Evolutionary conservation across 345 rosid species (phyloP).

Genomic region (Tarenaya hassleriana): DNA sequence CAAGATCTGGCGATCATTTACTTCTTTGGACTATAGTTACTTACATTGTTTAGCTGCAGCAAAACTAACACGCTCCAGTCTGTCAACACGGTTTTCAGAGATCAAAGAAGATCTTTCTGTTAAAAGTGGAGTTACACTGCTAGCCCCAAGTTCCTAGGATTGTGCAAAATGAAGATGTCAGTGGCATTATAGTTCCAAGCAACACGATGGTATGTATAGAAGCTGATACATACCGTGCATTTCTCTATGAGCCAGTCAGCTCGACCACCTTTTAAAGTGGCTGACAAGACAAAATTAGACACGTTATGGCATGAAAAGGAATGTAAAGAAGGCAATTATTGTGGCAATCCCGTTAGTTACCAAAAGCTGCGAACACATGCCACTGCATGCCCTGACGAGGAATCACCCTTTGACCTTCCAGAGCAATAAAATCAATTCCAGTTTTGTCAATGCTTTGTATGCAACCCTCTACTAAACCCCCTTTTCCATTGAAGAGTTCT

Average conservation of each 20-base stretch:
- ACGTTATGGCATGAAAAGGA: not conserved
- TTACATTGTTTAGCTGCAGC: conserved; percentile 90
- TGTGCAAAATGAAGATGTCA: conserved; percentile 5
- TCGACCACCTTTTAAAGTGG: conserved; percentile 86
- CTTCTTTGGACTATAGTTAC: conserved; percentile 4
- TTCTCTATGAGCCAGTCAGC: conserved; percentile 97
- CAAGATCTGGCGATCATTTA: not conserved
- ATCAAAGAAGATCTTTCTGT: conserved; percentile 64
- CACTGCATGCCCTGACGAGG: conserved; percentile 51
- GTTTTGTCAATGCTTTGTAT: conserved; percentile 53
- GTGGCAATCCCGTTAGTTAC: conserved; percentile 34
- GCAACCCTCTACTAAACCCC: conserved; percentile 60
- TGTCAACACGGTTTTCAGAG: conserved; percentile 69
- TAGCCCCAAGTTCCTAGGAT: conserved; percentile 75
- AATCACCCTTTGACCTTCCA: conserved; percentile 48
- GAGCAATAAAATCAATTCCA: conserved; percentile 60
- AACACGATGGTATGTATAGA: not conserved
- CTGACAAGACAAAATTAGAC: conserved; percentile 32
- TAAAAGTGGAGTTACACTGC: conserved; percentile 74
- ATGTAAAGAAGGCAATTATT: not conserved
- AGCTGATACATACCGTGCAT: conserved; percentile 58
- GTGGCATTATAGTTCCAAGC: not conserved
- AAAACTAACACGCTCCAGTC: conserved; percentile 66
- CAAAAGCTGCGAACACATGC: conserved; percentile 88
- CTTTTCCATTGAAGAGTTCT: conserved; percentile 93